Base-by-base conservation (phyloP, 2,329 filamentous ascomycete species). In the Aspergillus novofumigatus region DNA sequence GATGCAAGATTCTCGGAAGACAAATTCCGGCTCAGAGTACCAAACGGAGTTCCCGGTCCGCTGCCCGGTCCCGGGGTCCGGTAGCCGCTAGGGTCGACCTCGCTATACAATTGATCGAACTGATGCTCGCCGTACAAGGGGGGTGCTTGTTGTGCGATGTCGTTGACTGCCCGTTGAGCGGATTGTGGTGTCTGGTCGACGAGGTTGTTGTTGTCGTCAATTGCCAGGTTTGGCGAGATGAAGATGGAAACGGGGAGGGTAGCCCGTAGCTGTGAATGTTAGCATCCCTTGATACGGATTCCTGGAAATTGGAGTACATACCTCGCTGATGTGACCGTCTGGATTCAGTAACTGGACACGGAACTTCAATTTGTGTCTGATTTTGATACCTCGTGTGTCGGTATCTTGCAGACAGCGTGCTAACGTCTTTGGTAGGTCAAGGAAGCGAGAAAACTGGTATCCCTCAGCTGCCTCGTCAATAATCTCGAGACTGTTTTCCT, bases 321-420 rank as follows among this genome's bases (percentile, higher is more conserved):
- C 86, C 82, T 97, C 93, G 55, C 92, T 97, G 55, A 92, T 83
- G 70, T 97, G 94, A 0, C 92, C 93, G 71, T 99, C 94, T 0
- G 94, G 93, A 67, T 99, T 97, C 74, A 92, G 89, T 42, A 99
- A 83, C 49, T 93, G 91, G 59, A 97, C 88, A 51, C 91, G 91
- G 68, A 97, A 83, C 77, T 93, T 93, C 64, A 97, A 83, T 77
- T 96, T 96, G 75, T 99, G 94, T 55, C 91, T 84, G 53, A 97
- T 84, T 74, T 94, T 96, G 77, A 99, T 95, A 52, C 91, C 90
- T 66, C 91, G 87, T 23, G 88, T 87, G 67, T 96, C 91, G 49
- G 94, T 87, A 68, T 96, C 92, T 73, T 99, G 94, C 52, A 96
- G 80, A 76, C 93, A 97, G 63, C 86, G 84, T 64, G 87, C 87